Percentiles rank a stretch among this genome's conserved stretches.
Conservation (phyloP, 345 rosid species). For the Arabidopsis arenosa region DNA sequence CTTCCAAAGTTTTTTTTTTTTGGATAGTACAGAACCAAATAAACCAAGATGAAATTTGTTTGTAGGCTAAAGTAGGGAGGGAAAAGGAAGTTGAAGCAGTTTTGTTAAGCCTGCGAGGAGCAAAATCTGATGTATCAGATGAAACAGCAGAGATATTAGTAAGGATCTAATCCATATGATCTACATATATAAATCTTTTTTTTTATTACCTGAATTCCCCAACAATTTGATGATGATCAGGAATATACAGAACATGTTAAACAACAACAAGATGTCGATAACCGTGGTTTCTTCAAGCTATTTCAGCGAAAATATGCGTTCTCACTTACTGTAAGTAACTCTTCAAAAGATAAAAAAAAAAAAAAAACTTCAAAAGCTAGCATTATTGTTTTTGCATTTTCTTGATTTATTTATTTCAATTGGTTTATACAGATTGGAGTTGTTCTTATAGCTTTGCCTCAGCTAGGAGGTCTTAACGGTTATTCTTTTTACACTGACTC, state of each 20-base stretch:
- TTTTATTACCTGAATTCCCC: neutral
- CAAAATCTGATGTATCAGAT: constrained; percentile 37
- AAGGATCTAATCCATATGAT: constrained; percentile 23
- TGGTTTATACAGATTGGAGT: constrained; percentile 58
- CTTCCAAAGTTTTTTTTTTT: too few relatives aligned
- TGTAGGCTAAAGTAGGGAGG: constrained; percentile 43
- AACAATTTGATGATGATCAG: constrained; percentile 27
- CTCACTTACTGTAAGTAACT: constrained; percentile 33
- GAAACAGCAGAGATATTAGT: constrained; percentile 47
- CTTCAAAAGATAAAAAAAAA: neutral
- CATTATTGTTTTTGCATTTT: neutral
- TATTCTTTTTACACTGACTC: constrained; percentile 61
- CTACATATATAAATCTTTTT: neutral
- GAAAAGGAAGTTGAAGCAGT: constrained; percentile 30
- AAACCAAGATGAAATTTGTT: neutral
- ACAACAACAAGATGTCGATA: constrained; percentile 20
- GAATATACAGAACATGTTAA: constrained; percentile 38
- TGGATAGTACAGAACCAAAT: too few relatives aligned
- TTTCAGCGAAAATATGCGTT: constrained; percentile 41
- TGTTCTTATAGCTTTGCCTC: constrained; percentile 82
- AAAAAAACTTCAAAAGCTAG: neutral
- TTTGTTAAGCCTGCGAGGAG: constrained; percentile 36
- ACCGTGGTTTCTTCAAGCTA: constrained; percentile 17
- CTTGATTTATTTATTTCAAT: neutral
- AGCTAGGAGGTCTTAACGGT: constrained; percentile 74